Evolutionary conservation across 1,284 basidiomycete genomes (phyloP).

Genomic region (Somion occarium): DNA sequence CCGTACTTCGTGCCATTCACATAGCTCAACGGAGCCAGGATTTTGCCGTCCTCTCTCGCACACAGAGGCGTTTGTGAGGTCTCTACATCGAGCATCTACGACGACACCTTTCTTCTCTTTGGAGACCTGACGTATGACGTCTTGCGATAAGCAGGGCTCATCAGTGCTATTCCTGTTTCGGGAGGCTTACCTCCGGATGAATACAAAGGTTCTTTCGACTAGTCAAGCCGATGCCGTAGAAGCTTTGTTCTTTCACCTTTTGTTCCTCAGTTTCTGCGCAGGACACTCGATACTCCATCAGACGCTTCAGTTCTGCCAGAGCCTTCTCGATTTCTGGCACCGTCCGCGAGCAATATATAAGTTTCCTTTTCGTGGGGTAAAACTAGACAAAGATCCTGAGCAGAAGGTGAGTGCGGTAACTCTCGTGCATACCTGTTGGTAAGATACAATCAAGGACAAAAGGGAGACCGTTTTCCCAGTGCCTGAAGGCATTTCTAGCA

Average conservation of each 20-base stretch:
- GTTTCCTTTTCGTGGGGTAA: constrained; percentile 88
- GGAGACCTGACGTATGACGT: constrained; percentile 56
- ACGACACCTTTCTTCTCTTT: constrained; percentile 98
- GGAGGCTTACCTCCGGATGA: constrained; percentile 77
- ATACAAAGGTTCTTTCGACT: constrained; percentile 97
- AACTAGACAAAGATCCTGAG: constrained; percentile 48
- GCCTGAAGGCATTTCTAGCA: constrained; percentile 99
- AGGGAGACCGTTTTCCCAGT: constrained; percentile 99
- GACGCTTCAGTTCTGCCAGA: constrained; percentile 88
- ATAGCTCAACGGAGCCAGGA: constrained; percentile 91
- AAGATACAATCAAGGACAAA: constrained; percentile 94
- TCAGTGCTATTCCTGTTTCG: background rate
- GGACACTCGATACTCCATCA: constrained; percentile 86
- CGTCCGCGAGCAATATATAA: constrained; percentile 99
- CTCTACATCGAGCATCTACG: constrained; percentile 95
- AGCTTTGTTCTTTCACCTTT: constrained; percentile 75
- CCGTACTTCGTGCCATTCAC: constrained; percentile 91
- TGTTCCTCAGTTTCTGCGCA: constrained; percentile 72
- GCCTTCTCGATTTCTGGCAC: constrained; percentile 99
- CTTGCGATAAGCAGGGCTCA: background rate
- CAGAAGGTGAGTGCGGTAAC: background rate
- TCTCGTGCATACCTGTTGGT: constrained; percentile 68
- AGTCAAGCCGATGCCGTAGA: constrained; percentile 89
- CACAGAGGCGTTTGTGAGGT: constrained; percentile 84
- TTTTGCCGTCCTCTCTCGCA: constrained; percentile 85